phyloP scores from a whole-genome alignment of 352 stramenopile species.

The Peronospora tabacina region DNA sequence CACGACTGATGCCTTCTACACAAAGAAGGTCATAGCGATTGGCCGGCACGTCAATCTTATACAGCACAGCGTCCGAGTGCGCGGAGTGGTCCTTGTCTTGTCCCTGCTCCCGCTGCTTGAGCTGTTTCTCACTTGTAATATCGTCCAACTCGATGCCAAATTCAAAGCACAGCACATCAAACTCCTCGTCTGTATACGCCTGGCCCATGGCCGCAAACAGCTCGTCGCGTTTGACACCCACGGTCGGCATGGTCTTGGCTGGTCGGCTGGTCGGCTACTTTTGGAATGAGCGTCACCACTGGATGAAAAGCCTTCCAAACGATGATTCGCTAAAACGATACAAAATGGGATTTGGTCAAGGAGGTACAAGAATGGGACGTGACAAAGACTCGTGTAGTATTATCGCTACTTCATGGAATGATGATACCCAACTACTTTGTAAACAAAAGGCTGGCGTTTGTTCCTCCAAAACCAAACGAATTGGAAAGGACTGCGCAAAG shows the following conservation, averaged over 20 bases:
- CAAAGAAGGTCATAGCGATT: slow-evolving; percentile 99
- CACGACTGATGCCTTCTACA: slow-evolving; percentile 95
- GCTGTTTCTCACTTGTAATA: slow-evolving; percentile 82
- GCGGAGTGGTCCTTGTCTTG: slow-evolving; percentile 51
- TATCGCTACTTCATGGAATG: too few species aligned
- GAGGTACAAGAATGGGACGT: neutral
- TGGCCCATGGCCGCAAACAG: slow-evolving; percentile 95
- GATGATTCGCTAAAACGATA: slow-evolving; percentile 1
- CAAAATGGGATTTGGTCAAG: neutral
- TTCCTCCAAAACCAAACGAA: slow-evolving; percentile 97
- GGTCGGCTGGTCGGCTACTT: slow-evolving; percentile 5
- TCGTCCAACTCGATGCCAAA: slow-evolving; percentile 98
- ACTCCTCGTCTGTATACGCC: slow-evolving; percentile 97
- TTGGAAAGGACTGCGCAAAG: slow-evolving; percentile 87
- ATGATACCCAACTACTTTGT: slow-evolving; percentile 55
- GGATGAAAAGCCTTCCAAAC: slow-evolving; percentile 1
- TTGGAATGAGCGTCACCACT: slow-evolving; percentile 22
- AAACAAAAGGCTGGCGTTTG: slow-evolving; percentile 87
- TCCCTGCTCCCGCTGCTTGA: slow-evolving; percentile 79
- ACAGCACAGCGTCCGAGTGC: slow-evolving; percentile 90
- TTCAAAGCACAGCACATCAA: slow-evolving; percentile 99
- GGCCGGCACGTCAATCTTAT: slow-evolving; percentile 99
- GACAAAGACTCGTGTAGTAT: too few species aligned
- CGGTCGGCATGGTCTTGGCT: slow-evolving; percentile 92
- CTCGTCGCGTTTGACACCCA: slow-evolving; percentile 94